These are phyloP conservation scores for Pseudopyricularia javanii DNA, from an alignment of 2,329 filamentous ascomycete species.

Conservation along the genomic window DNA sequence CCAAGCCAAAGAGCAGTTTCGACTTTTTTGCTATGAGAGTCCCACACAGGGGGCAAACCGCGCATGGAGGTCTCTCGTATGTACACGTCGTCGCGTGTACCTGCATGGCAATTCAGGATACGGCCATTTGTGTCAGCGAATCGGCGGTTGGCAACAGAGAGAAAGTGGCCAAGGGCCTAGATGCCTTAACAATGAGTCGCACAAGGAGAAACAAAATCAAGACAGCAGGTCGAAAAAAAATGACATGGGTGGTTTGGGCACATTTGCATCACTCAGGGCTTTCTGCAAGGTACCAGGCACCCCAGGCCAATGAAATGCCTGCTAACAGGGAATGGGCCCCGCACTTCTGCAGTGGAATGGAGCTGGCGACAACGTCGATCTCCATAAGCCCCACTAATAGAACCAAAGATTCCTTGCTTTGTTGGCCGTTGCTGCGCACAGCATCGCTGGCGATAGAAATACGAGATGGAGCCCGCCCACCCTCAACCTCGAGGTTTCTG, in stretches of 20 bases:
- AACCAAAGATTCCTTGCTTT: background rate
- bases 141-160: too few species aligned
- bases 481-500: background rate
- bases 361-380: slow-evolving; percentile 1
- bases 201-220: too few species aligned
- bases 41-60: too few species aligned
- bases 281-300: background rate
- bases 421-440: background rate
- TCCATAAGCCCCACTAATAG: slow-evolving; percentile 1
- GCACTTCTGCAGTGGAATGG: background rate
- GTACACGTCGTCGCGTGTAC: too few species aligned
- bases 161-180: too few species aligned
- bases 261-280: background rate
- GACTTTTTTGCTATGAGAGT: too few species aligned
- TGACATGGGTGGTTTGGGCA: background rate
- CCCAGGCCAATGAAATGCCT: background rate
- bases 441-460: background rate
- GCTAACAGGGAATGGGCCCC: background rate
- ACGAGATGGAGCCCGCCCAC: background rate
- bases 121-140: too few species aligned
- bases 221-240: too few species aligned
- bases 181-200: too few species aligned
- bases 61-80: too few species aligned
- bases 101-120: too few species aligned
- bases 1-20: too few species aligned